Conservation (phyloP, 129 eudicot genomes). For the Artemisia argyi region DNA sequence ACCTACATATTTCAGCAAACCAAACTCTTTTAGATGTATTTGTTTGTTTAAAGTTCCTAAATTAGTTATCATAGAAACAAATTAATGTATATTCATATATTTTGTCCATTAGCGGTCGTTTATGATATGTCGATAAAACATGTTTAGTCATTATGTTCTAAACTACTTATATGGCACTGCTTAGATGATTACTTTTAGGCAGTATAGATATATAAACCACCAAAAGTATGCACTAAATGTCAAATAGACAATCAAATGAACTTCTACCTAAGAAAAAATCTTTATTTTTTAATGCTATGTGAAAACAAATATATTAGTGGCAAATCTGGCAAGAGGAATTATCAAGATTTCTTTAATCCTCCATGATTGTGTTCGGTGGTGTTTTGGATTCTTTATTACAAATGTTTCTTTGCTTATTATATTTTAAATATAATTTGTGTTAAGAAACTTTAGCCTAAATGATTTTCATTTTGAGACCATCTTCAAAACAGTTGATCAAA, state of each 20-base stretch:
- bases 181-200: not conserved
- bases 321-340: not conserved
- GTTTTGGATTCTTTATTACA: no score
- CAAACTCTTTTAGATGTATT: constrained; percentile 16
- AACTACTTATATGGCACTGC: not conserved
- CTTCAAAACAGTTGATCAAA: not conserved
- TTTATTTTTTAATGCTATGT: not conserved
- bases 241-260: not conserved
- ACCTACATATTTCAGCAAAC: constrained; percentile 28
- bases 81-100: no score
- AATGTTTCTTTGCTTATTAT: no score
- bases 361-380: constrained; percentile 5
- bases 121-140: no score
- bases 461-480: no score
- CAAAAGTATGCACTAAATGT: not conserved
- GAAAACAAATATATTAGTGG: constrained; percentile 6
- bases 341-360: constrained; percentile 1
- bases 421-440: no score
- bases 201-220: not conserved
- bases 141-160: not conserved
- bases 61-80: no score
- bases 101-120: no score
- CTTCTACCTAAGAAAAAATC: not conserved
- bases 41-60: not conserved
- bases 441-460: no score